A percentile compares a stretch with the other conserved stretches of the same genome.
These are phyloP conservation scores for Dittrichia graveolens DNA, from an alignment of 129 eudicot genomes.

Conservation along the genomic window DNA sequence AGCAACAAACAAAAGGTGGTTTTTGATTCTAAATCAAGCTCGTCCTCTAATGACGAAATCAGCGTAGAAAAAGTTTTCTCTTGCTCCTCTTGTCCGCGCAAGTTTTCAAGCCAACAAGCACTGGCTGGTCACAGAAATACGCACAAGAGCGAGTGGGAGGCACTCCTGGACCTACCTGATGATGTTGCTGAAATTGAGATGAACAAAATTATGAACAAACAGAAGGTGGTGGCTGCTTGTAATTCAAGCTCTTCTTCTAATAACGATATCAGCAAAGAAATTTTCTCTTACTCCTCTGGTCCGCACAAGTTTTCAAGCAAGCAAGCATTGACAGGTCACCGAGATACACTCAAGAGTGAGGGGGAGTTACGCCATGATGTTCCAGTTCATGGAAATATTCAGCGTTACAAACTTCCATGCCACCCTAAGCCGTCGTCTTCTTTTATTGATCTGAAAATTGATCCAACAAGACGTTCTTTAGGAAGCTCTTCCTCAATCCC, in stretches of 20 bases:
- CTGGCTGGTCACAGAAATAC: conserved; percentile 34
- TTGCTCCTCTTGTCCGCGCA: conserved; percentile 25
- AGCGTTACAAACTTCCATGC: not conserved
- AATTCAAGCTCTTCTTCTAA: too few relatives aligned
- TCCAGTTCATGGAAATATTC: not conserved
- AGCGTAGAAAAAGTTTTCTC: not conserved
- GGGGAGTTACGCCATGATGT: too few relatives aligned
- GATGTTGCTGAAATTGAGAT: not conserved
- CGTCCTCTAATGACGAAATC: conserved; percentile 8
- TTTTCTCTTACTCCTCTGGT: too few relatives aligned
- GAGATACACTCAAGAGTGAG: too few relatives aligned
- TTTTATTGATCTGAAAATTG: not conserved
- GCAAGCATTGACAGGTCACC: too few relatives aligned
- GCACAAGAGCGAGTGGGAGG: conserved; percentile 31
- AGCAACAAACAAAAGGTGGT: not conserved
- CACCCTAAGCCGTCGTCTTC: not conserved
- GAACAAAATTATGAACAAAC: too few relatives aligned
- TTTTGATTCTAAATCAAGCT: not conserved
- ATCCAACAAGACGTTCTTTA: not conserved
- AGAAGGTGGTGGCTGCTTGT: too few relatives aligned
- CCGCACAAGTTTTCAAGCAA: too few relatives aligned
- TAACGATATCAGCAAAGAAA: too few relatives aligned
- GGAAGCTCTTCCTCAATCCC: not conserved
- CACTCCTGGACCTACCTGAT: not conserved
- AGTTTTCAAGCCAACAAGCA: conserved; percentile 33